Conservation (phyloP, 2,329 filamentous ascomycete genomes). For the Podosphaera aphanis region DNA sequence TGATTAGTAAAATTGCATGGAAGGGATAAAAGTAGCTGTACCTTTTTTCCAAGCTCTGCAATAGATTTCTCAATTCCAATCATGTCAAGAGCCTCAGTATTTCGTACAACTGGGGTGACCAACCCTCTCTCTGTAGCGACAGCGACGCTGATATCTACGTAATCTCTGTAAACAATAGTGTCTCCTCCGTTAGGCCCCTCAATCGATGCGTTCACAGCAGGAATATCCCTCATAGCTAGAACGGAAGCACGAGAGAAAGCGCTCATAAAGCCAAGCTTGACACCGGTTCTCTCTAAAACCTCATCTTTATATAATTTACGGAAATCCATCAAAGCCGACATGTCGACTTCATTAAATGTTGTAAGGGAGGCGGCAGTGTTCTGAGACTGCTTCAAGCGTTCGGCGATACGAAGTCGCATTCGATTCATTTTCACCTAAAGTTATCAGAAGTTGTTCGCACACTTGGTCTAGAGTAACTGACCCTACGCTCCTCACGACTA, state of each 20-base stretch:
- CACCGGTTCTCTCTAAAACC: constrained; percentile 78
- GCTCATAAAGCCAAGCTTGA: constrained; percentile 99
- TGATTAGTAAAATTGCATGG: background rate
- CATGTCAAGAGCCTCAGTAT: constrained; percentile 72
- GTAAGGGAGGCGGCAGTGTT: constrained; percentile 94
- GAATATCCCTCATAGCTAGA: constrained; percentile 85
- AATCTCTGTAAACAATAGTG: constrained; percentile 94
- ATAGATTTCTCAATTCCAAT: constrained; percentile 77
- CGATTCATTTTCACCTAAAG: constrained; percentile 95
- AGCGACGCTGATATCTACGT: constrained; percentile 91
- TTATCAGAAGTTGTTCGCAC: constrained; percentile 3
- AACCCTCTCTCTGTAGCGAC: constrained; percentile 95
- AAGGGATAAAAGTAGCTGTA: constrained; percentile 17
- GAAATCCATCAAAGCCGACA: constrained; percentile 94
- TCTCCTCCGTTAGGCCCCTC: constrained; percentile 88
- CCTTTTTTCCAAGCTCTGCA: constrained; percentile 89
- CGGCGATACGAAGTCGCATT: constrained; percentile 90
- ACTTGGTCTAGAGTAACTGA: constrained; percentile 23
- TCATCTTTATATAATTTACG: constrained; percentile 95
- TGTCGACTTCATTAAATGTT: constrained; percentile 98
- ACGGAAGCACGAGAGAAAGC: constrained; percentile 80
- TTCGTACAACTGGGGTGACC: constrained; percentile 87
- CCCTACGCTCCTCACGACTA: constrained; percentile 66
- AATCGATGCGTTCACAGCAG: constrained; percentile 85
- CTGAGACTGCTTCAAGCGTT: constrained; percentile 96